Evolutionary conservation across 345 rosid genomes (phyloP).

Genomic region (Cardamine occulta): DNA sequence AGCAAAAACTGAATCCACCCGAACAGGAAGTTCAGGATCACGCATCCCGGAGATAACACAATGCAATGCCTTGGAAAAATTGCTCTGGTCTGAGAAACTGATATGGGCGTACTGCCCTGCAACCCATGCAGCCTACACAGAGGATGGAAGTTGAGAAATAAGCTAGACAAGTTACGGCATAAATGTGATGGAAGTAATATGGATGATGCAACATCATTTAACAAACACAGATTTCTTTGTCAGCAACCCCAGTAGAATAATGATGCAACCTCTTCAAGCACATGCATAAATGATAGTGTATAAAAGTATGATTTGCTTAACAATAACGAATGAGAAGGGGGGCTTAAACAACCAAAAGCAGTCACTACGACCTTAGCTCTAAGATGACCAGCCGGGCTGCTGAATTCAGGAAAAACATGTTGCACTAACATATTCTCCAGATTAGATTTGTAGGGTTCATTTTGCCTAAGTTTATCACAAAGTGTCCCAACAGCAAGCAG

Average conservation of each 20-base stretch:
- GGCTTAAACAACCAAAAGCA: slow-evolving; percentile 19
- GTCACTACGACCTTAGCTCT: slow-evolving; percentile 81
- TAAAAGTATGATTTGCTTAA: slow-evolving; percentile 8
- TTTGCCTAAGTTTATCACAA: slow-evolving; percentile 94
- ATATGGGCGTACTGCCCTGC: slow-evolving; percentile 96
- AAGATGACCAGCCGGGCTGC: slow-evolving; percentile 92
- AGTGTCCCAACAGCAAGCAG: slow-evolving; percentile 98
- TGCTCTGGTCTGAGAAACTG: slow-evolving; percentile 77
- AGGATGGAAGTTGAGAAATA: slow-evolving; percentile 19
- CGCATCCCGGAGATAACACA: slow-evolving; percentile 91
- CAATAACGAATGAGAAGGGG: slow-evolving; percentile 24
- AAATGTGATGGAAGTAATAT: slow-evolving; percentile 23
- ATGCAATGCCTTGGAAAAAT: slow-evolving; percentile 80
- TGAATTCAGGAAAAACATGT: slow-evolving; percentile 97
- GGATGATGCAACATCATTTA: slow-evolving; percentile 23
- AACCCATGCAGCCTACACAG: slow-evolving; percentile 94
- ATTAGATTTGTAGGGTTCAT: slow-evolving; percentile 93
- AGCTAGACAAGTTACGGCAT: neutral
- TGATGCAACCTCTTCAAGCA: slow-evolving; percentile 23
- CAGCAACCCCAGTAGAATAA: neutral
- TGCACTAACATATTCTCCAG: slow-evolving; percentile 95
- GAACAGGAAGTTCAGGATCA: slow-evolving; percentile 96
- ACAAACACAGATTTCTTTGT: slow-evolving; percentile 26
- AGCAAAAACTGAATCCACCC: slow-evolving; percentile 98
- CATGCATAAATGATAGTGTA: slow-evolving; percentile 13